Base-by-base conservation (phyloP, 2,329 filamentous ascomycete species). In the Cercospora berteroae region DNA sequence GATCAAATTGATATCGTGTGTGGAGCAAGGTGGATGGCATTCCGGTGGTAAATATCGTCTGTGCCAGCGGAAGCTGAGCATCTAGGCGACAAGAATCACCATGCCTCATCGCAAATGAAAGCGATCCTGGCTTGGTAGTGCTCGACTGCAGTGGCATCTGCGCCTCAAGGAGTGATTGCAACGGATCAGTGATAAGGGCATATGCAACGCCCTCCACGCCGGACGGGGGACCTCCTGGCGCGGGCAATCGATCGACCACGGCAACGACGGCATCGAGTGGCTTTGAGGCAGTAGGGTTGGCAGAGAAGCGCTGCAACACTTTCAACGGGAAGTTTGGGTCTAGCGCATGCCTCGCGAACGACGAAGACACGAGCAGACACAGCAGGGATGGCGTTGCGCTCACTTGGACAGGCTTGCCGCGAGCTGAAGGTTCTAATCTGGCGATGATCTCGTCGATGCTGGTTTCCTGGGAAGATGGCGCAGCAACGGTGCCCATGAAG, bases 31-130 rank as follows among this genome's bases (percentile, higher is more conserved):
- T 90, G 2, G 88, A 88, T 1, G 81, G 81, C 27, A 81, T 83
- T 56, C 88, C 90, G 68, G 89, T 94, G 44, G 88, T 86, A 75
- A 95, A 95, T 6, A 93, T 81, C 0, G 92, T 96, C 74, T 93
- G 92, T 48, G 92, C 89, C 27, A 95, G 80, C 1, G 91, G 91
- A 1, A 94, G 44, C 66, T 79, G 76, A 2, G 78, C 42, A 16
- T 44, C 58, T 29, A 65, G 61, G n/a, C 29, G n/a, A 33, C 48
- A 52, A 39, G 66, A 27, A 39, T 6, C 50, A 20, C 56, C 48
- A 27, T 58, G 48, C 60, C 25, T 31, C 7, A 74, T 33, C 23
- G 67, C 62, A 39, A 77, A 74, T 16, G 63, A 70, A 20, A 77
- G 62, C 13, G 70, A 73, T 20, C 75, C 75, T n/a, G 75, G 72